These are phyloP conservation scores for Rhizopogon sp. DNA, from an alignment of 768 basidiomycete species.

Conservation along the genomic window DNA sequence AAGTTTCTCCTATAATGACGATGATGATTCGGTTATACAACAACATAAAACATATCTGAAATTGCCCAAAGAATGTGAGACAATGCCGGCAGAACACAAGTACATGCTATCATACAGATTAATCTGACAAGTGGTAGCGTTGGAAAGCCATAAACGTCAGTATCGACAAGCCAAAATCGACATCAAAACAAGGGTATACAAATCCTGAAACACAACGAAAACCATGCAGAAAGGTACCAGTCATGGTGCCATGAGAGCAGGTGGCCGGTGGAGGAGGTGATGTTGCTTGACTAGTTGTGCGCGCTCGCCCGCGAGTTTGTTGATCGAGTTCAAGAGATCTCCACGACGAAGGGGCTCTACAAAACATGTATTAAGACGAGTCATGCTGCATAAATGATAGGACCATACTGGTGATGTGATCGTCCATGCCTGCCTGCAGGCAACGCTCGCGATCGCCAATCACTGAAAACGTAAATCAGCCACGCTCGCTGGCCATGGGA, in stretches of 20 bases:
- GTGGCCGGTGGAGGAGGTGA: slow-evolving; percentile 26
- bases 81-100: neutral
- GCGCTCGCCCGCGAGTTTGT: slow-evolving; percentile 70
- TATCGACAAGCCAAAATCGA: neutral
- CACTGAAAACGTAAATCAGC: slow-evolving; percentile 44
- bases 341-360: slow-evolving; percentile 75
- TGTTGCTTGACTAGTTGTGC: slow-evolving; percentile 28
- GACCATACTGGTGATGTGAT: slow-evolving; percentile 72
- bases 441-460: slow-evolving; percentile 81
- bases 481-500: neutral
- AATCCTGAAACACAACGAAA: neutral
- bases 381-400: neutral
- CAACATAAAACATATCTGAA: neutral
- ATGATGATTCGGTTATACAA: neutral
- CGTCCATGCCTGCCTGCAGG: slow-evolving; percentile 76
- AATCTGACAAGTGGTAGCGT: neutral
- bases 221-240: neutral
- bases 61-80: neutral
- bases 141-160: slow-evolving; percentile 1
- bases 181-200: slow-evolving; percentile 1
- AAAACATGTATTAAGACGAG: slow-evolving; percentile 5
- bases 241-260: slow-evolving; percentile 24
- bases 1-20: neutral
- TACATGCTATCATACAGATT: slow-evolving; percentile 2
- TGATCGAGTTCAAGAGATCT: slow-evolving; percentile 78